Conservation (phyloP, 208 protist genomes). For the Novymonas esmeraldas region DNA sequence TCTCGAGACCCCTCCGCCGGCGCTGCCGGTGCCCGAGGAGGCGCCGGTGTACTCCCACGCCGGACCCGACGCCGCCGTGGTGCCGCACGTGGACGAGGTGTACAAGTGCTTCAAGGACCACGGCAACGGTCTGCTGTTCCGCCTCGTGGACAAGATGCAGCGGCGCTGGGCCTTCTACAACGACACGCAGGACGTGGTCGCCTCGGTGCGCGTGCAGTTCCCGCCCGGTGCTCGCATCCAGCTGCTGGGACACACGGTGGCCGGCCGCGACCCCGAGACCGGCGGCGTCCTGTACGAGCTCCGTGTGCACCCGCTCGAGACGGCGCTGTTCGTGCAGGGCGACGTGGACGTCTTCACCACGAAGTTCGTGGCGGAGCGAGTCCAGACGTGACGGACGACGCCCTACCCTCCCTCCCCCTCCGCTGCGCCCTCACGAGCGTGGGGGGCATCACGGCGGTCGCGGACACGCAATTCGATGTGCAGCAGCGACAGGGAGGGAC, state of each 20-base stretch:
- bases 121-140: slow-evolving; percentile 80
- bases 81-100: slow-evolving; percentile 47
- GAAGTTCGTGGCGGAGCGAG: slow-evolving; percentile 57
- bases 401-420: background rate
- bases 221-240: slow-evolving; percentile 29
- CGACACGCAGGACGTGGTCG: slow-evolving; percentile 62
- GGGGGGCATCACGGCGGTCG: too few relatives aligned
- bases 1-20: background rate
- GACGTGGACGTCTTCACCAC: slow-evolving; percentile 67
- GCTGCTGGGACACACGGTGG: slow-evolving; percentile 47
- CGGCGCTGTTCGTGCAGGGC: slow-evolving; percentile 61
- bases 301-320: slow-evolving; percentile 59
- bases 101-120: slow-evolving; percentile 82
- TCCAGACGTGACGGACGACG: slow-evolving; percentile 4
- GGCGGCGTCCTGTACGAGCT: slow-evolving; percentile 44
- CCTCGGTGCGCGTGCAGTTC: slow-evolving; percentile 54
- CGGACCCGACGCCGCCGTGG: slow-evolving; percentile 43
- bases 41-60: slow-evolving; percentile 43
- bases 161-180: slow-evolving; percentile 82
- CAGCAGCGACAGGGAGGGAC: too few relatives aligned
- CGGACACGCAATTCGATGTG: too few relatives aligned
- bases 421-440: too few relatives aligned
- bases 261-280: slow-evolving; percentile 38
- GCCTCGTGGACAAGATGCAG: slow-evolving; percentile 50
- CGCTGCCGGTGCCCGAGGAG: slow-evolving; percentile 17